phyloP scores from a whole-genome alignment of 2,329 filamentous ascomycete species.

The Zopfia rhizophila region DNA sequence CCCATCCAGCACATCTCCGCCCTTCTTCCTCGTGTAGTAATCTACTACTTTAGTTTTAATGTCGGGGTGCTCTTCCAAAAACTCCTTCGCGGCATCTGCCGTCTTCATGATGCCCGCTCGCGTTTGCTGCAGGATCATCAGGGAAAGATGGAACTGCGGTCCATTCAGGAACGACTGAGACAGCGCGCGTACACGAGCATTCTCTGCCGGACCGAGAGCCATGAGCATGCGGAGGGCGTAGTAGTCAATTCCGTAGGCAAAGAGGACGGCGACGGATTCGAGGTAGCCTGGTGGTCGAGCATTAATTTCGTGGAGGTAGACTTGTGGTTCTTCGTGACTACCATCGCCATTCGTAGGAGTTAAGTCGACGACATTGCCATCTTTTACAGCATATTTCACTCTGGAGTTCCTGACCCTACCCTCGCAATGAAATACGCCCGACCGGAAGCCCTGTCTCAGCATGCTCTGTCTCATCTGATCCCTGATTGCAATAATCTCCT shows the following conservation, averaged over 20 bases:
- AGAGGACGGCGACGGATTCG: slow-evolving; percentile 10
- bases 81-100: slow-evolving; percentile 15
- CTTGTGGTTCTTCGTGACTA: not conserved
- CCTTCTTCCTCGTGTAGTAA: slow-evolving; percentile 19
- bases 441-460: slow-evolving; percentile 15
- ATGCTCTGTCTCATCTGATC: slow-evolving; percentile 9
- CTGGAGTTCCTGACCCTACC: slow-evolving; percentile 23
- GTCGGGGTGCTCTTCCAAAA: slow-evolving; percentile 9
- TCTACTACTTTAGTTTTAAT: slow-evolving; percentile 13
- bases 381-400: not conserved
- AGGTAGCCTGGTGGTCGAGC: slow-evolving; percentile 24
- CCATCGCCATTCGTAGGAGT: too few relatives aligned
- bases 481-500: slow-evolving; percentile 12
- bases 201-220: slow-evolving; percentile 24
- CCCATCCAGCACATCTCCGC: slow-evolving; percentile 19
- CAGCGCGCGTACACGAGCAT: slow-evolving; percentile 23
- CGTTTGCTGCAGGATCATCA: slow-evolving; percentile 18
- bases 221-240: slow-evolving; percentile 20
- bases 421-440: slow-evolving; percentile 27
- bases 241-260: slow-evolving; percentile 29
- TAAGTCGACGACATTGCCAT: not conserved
- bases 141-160: slow-evolving; percentile 11
- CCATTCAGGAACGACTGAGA: slow-evolving; percentile 24
- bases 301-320: slow-evolving; percentile 30
- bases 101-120: slow-evolving; percentile 18